A percentile compares a stretch with the other conserved stretches of the same genome.
Conservation (phyloP, 2,329 filamentous ascomycete genomes). For the Lachnellula arida region DNA sequence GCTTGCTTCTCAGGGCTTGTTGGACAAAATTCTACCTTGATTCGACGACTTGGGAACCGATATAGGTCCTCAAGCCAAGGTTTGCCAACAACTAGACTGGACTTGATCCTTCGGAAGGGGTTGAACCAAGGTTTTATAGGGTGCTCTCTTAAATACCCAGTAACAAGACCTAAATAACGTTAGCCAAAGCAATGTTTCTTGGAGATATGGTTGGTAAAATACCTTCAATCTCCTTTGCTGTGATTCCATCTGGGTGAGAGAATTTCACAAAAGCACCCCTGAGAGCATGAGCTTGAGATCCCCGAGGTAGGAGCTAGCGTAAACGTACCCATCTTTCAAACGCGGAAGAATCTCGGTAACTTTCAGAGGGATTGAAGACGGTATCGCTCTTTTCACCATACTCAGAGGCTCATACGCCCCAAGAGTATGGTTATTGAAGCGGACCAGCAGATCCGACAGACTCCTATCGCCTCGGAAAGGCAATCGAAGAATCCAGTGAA, state of each 20-base stretch:
- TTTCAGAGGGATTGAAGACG: slow-evolving; percentile 56
- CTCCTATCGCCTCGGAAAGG: slow-evolving; percentile 41
- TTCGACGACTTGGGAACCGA: slow-evolving; percentile 67
- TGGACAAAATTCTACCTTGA: slow-evolving; percentile 83
- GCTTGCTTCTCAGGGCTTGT: slow-evolving; percentile 64
- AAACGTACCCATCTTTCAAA: slow-evolving; percentile 68
- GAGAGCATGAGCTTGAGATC: slow-evolving; percentile 1
- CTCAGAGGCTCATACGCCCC: slow-evolving; percentile 51
- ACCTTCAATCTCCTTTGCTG: slow-evolving; percentile 52
- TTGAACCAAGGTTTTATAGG: slow-evolving; percentile 88
- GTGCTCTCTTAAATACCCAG: slow-evolving; percentile 59
- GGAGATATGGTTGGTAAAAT: background rate
- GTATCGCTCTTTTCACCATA: slow-evolving; percentile 58
- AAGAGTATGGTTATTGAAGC: slow-evolving; percentile 45
- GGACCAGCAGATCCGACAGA: slow-evolving; percentile 45
- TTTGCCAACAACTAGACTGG: slow-evolving; percentile 70
- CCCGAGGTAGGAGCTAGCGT: background rate
- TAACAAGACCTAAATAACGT: slow-evolving; percentile 39
- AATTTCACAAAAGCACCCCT: slow-evolving; percentile 86
- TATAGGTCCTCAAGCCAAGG: slow-evolving; percentile 95
- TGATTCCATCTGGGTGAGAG: slow-evolving; percentile 42
- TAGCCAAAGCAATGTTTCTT: background rate
- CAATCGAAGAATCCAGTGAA: slow-evolving; percentile 58
- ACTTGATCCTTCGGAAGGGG: slow-evolving; percentile 67
- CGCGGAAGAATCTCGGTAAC: slow-evolving; percentile 79